Evolutionary conservation across 495 filamentous ascomycete species (phyloP), one percentile per base, ranked within the genome.

Genomic region (Gamarada debralockiae): DNA sequence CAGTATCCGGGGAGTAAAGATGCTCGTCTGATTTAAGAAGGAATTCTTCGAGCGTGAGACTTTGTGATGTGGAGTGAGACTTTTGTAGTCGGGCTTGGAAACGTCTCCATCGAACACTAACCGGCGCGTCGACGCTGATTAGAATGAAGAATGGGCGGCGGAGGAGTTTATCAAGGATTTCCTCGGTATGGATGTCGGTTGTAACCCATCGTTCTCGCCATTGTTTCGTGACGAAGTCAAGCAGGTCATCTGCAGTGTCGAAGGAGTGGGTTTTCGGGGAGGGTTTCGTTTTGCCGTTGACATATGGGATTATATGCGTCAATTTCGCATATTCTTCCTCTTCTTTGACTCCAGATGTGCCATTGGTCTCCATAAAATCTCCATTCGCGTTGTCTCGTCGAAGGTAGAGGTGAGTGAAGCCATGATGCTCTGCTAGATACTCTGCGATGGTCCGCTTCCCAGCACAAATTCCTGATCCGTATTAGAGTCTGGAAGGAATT

Each of bases 81-180:
- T 53, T 45, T 14, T 46, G 53, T 15, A 56, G 27, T 18, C 67
- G 67, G 18, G 52, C 55, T 44, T 73, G 69, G 57, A 67, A 90
- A 42, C 92, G 82, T 57, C 80, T 77, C 88, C 89, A 97, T 50
- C 93, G 83, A 21, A 90, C 73, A 51, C 76, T 82, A 3, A 96
- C 75, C 1, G 93, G 93, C 2, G 92, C 93, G 65, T 97, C 92
- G 39, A 98, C 81, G 64, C 87, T 91, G 53, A 97, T 77, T 14
- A 97, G 80, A 45, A 98, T 77, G 71, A 97, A 98, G 71, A 93
- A 96, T 1, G 93, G 93, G 12, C 93, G 83, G 21, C 84, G 75
- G 31, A 80, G 67, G 31, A 97, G 82, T 10, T 78, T 72, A 56
- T 96, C 87, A 1, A 96, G 72, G 7, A 84, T 76, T 1, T 53